Evolutionary conservation across 1,139 yeast species (phyloP).

Genomic region (Tardiomyces depauwii): DNA sequence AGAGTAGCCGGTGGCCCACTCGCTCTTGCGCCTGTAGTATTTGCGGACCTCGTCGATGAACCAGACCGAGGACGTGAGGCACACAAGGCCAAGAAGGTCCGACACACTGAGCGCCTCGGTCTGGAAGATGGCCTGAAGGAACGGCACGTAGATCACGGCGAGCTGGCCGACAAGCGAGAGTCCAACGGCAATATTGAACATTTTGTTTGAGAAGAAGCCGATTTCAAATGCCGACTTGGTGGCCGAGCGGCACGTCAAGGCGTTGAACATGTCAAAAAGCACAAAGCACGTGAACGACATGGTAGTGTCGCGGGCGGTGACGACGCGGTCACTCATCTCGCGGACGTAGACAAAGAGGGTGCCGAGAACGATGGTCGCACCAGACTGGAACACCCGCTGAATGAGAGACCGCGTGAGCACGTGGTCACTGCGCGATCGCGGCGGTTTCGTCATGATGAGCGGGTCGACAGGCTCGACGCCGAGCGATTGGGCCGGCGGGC

Average conservation of each 20-base stretch:
- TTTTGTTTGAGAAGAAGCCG: constrained; percentile 63
- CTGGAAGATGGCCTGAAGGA: constrained; percentile 83
- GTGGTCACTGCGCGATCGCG: constrained; percentile 74
- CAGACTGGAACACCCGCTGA: constrained; percentile 64
- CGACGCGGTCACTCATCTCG: constrained; percentile 72
- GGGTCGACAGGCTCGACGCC: constrained; percentile 97
- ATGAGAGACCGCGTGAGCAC: constrained; percentile 62
- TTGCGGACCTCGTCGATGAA: constrained; percentile 78
- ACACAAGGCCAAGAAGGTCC: constrained; percentile 53
- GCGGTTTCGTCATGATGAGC: constrained; percentile 90
- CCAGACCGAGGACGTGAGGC: constrained; percentile 69
- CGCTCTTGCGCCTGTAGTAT: constrained; percentile 22
- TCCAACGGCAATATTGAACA: constrained; percentile 91
- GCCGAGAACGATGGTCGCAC: constrained; percentile 58
- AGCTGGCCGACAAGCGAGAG: constrained; percentile 86
- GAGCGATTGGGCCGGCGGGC: constrained; percentile 96
- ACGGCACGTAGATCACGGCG: constrained; percentile 86
- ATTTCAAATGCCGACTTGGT: constrained; percentile 70
- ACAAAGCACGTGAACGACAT: constrained; percentile 98
- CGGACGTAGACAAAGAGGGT: constrained; percentile 74
- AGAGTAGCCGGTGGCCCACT: constrained; percentile 14
- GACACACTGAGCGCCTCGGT: constrained; percentile 71
- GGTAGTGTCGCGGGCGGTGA: constrained; percentile 93
- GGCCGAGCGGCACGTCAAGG: constrained; percentile 80
- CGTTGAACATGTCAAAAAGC: constrained; percentile 90